Conservation (phyloP, 768 basidiomycete species). For the Calocybe cyanea region DNA sequence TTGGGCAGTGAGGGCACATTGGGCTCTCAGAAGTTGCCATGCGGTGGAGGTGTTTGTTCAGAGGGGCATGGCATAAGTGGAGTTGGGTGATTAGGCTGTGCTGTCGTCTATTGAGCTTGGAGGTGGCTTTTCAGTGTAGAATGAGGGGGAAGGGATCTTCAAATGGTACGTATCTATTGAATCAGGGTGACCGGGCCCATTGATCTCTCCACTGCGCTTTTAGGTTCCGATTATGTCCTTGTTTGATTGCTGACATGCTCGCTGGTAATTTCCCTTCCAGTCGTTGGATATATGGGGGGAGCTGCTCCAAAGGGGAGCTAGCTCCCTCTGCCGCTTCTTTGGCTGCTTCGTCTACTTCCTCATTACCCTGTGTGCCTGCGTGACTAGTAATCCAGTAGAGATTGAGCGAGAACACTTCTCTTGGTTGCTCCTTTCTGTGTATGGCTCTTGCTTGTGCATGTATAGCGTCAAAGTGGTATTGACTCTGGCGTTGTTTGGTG, state of each 20-base stretch:
- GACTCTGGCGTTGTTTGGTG: background rate
- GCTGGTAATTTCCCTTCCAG: background rate
- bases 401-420: background rate
- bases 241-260: background rate
- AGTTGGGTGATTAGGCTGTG: constrained; percentile 24
- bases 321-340: background rate
- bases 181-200: background rate
- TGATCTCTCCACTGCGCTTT: background rate
- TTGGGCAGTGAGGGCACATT: constrained; percentile 22
- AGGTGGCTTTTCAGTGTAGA: background rate
- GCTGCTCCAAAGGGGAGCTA: background rate
- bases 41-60: constrained; percentile 25
- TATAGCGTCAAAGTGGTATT: constrained; percentile 4
- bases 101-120: background rate
- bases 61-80: constrained; percentile 24
- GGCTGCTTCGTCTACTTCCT: background rate
- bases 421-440: background rate
- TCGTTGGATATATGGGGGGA: background rate
- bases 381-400: background rate
- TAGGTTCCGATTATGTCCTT: background rate
- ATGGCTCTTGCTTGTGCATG: background rate
- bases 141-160: background rate
- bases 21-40: constrained; percentile 22
- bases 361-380: background rate
- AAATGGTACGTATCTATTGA: background rate